Evolutionary conservation across 1,284 basidiomycete species (phyloP).

Genomic region (Cronartium ribicola): DNA sequence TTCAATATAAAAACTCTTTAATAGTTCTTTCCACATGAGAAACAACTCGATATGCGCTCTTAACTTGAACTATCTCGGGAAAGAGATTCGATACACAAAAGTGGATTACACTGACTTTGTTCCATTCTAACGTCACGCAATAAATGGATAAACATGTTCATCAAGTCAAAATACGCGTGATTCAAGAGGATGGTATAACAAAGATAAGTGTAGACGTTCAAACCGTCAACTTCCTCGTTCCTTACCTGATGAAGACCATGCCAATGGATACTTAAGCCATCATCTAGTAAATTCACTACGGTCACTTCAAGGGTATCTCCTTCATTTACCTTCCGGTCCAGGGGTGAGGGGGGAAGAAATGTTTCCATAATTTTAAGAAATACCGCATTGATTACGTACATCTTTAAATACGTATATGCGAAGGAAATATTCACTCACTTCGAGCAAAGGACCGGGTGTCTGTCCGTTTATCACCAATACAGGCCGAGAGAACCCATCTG

Average conservation of each 20-base stretch:
- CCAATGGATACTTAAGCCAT: slow-evolving; percentile 13
- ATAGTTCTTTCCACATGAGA: neutral
- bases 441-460: slow-evolving; percentile 11
- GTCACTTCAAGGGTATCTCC: slow-evolving; percentile 14
- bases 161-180: neutral
- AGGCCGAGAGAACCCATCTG: slow-evolving; percentile 51
- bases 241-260: slow-evolving; percentile 11
- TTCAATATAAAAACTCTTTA: neutral
- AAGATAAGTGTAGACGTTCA: too few relatives aligned
- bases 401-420: neutral
- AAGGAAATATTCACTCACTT: neutral
- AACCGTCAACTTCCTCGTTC: too few relatives aligned
- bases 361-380: neutral
- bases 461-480: slow-evolving; percentile 13
- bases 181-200: neutral
- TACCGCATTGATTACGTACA: neutral
- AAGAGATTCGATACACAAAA: too few relatives aligned
- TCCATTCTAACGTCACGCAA: neutral
- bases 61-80: too few relatives aligned
- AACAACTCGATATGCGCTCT: too few relatives aligned
- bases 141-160: neutral
- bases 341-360: neutral
- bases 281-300: neutral
- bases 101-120: slow-evolving; percentile 2
- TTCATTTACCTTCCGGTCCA: neutral